Evolutionary conservation across 768 basidiomycete genomes (phyloP).

Genomic region (Auriscalpium microsporum): DNA sequence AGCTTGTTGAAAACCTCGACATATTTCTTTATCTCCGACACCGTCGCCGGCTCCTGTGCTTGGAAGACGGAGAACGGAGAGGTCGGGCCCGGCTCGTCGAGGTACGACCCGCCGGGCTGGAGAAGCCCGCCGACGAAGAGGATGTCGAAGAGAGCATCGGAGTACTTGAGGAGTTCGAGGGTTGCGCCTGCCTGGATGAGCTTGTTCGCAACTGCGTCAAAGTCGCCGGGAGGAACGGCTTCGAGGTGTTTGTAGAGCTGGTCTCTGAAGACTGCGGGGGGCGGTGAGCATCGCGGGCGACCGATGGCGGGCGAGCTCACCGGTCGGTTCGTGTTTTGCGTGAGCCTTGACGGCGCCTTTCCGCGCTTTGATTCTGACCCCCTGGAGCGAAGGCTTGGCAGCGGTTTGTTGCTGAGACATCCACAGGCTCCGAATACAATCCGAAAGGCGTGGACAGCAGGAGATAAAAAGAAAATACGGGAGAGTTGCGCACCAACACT

Average conservation of each 20-base stretch:
- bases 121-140: slow-evolving; percentile 92
- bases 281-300: slow-evolving; percentile 2
- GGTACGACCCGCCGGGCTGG: slow-evolving; percentile 87
- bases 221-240: slow-evolving; percentile 70
- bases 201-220: slow-evolving; percentile 74
- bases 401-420: slow-evolving; percentile 87
- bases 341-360: slow-evolving; percentile 89
- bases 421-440: slow-evolving; percentile 47
- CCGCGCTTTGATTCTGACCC: slow-evolving; percentile 88
- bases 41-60: slow-evolving; percentile 67
- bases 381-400: slow-evolving; percentile 85
- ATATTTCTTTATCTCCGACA: slow-evolving; percentile 87
- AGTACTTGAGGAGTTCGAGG: slow-evolving; percentile 96
- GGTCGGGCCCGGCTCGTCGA: slow-evolving; percentile 79
- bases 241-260: slow-evolving; percentile 88
- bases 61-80: slow-evolving; percentile 87
- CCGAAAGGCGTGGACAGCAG: slow-evolving; percentile 12
- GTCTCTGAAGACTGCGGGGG: slow-evolving; percentile 73
- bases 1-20: slow-evolving; percentile 93
- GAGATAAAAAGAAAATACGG: neutral
- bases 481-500: neutral
- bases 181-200: slow-evolving; percentile 87
- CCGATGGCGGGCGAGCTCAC: slow-evolving; percentile 26
- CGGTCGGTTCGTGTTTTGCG: slow-evolving; percentile 86
- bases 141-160: slow-evolving; percentile 93